These are phyloP conservation scores for Daedaleopsis sinensis DNA, from an alignment of 768 basidiomycete species.

Conservation along the genomic window DNA sequence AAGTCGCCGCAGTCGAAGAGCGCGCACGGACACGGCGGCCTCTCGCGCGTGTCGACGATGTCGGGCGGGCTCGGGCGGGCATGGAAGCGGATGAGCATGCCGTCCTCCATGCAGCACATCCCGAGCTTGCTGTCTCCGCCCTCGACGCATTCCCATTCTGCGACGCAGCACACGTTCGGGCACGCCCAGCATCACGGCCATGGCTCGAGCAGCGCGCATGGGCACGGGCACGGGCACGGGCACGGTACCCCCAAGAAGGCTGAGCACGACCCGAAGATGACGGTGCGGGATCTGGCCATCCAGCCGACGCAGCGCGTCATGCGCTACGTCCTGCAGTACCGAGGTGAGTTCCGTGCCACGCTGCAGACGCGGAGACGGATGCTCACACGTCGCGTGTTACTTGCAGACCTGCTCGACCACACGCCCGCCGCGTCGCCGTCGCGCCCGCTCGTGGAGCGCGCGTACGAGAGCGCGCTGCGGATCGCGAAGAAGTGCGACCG, in stretches of 20 bases:
- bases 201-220: conserved; percentile 8
- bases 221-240: conserved; percentile 4
- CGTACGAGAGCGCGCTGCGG: conserved; percentile 56
- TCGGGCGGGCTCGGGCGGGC: conserved; percentile 16
- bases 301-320: conserved; percentile 65
- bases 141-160: conserved; percentile 2
- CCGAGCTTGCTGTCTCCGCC: conserved; percentile 5
- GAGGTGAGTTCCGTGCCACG: conserved; percentile 43
- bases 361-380: background rate
- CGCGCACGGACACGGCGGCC: conserved; percentile 7
- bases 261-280: conserved; percentile 29
- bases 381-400: conserved; percentile 7
- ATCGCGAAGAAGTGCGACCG: conserved; percentile 64
- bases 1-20: background rate
- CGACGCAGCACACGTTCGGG: conserved; percentile 4
- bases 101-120: conserved; percentile 22
- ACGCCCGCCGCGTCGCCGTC: conserved; percentile 53
- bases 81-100: conserved; percentile 27
- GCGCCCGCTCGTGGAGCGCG: conserved; percentile 55
- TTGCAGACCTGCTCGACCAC: conserved; percentile 52
- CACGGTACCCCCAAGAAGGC: conserved; percentile 7
- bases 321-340: conserved; percentile 63
- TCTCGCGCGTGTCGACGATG: conserved; percentile 6
- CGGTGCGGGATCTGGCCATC: conserved; percentile 62
- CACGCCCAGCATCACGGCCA: conserved; percentile 4